Base-by-base conservation (phyloP, 1,284 basidiomycete species). In the Sporisorium reilianum region DNA sequence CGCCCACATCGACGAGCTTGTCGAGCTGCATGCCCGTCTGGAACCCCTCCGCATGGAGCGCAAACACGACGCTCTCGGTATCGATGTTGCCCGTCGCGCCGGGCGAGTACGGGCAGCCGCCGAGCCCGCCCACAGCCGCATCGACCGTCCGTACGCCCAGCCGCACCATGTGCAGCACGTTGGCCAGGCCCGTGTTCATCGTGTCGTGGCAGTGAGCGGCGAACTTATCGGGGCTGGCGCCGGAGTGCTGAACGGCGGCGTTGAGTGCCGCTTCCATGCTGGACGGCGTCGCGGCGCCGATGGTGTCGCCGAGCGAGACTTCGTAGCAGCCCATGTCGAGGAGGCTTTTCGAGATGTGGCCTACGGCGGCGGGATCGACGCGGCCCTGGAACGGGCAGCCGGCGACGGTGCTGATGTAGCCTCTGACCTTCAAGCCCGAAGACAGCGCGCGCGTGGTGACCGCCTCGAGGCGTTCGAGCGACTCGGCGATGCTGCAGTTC, bases 51-150 rank as follows among this genome's bases (percentile, higher is more conserved):
- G 88, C 89, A 51, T 90, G 89, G 6, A 97, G 88, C 0, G 92
- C 92, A 77, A 96, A 94, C 3, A 97, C 87, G 0, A 96, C 90
- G 77, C 95, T 93, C 81, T 86, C 82, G 0, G 81, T 83, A 44
- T 81, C 81, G 38, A 84, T 81, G 48, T 84, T 82, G n/a, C 79
- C 72, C 22, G 77, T 83, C 7, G 77, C 77, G n/a, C 95, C 95
- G 0, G 95, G 95, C 0, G 94, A 94, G 85, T 95, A 98, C 1
- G 95, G 95, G 80, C 95, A 97, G 14, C 95, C 94, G 2, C 95
- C 95, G 0, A 97, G 89, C 0, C 95, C 94, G 5, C 91, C 93
- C 6, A 97, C 89, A 2, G 92, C 91, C 5, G 86, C 81, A 71
- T 88, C 87, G 23, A 88, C 85, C 2, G 86, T 86, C 3, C 77